Base-by-base conservation (phyloP, 169 alveolate species). In the Perkinsus olseni region DNA sequence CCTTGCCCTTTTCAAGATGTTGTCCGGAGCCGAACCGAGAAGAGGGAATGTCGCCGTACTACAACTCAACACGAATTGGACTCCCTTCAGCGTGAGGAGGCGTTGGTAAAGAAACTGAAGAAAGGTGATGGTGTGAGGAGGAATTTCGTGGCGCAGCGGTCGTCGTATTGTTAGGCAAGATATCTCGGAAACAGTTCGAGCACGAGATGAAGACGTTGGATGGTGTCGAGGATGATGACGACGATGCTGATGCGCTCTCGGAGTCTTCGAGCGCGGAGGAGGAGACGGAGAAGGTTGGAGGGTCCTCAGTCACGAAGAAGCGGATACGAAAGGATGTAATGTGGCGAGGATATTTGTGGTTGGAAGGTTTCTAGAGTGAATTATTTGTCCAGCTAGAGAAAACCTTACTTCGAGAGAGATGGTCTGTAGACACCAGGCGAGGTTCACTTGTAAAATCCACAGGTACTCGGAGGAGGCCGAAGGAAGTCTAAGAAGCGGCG, bases 71-170 rank as follows among this genome's bases (percentile, higher is more conserved):
- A 96, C 51, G 97, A 97, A 82, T 96, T 97, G 97, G 97, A 98
- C 90, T 98, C 97, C 82, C 94, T 97, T 34, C 95, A 95, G 36
- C 95, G 94, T 91, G 98, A 98, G 93, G 96, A 96, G 50, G 95
- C 95, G 17, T 93, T 98, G 82, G 96, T 95, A 34, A 98, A 96
- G 95, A 97, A 97, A 92, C 94, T 96, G 13, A 97, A 96, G 94
- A 93, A 95, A 74, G 98, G 99, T 8, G 96, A 97, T 24, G 1
- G 17, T 4, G 1, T 62, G 34, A 28, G 82, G 37, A 21, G 34
- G 28, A 24, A 24, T 62, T 13, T 62, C 17, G 82, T 62, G 82
- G 82, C 31, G 82, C 62, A 45, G 82, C 34, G 31, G 34, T 3
- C 10, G 34, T 62, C 8, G 28, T 62, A 24, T 62, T 3, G 50